A percentile compares a stretch with the other conserved stretches of the same genome.
Conservation (phyloP, 1,284 basidiomycete species). For the Erythrobasidium hasegawianum region DNA sequence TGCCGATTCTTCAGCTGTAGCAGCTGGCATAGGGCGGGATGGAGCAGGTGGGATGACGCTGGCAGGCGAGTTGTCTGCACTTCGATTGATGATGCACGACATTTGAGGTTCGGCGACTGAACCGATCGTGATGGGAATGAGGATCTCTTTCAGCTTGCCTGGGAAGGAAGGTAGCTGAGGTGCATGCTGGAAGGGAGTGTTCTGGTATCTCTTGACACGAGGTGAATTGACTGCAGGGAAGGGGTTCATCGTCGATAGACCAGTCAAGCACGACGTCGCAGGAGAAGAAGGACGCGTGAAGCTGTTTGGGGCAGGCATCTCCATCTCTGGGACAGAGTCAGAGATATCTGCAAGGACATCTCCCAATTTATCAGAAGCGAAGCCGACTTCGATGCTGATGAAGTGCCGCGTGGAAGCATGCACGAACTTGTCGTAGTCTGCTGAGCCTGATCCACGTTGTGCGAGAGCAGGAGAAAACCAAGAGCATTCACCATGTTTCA, state of each 20-base stretch:
- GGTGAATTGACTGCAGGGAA: constrained; percentile 36
- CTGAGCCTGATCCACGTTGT: constrained; percentile 39
- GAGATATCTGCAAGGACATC: constrained; percentile 39
- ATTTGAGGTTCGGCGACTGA: constrained; percentile 51
- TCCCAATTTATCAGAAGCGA: constrained; percentile 39
- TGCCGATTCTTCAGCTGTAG: constrained; percentile 52
- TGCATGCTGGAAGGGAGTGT: constrained; percentile 5
- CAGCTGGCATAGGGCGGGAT: constrained; percentile 2
- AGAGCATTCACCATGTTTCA: constrained; percentile 45
- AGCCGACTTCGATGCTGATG: constrained; percentile 46
- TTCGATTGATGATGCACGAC: constrained; percentile 34
- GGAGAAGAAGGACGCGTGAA: constrained; percentile 39
- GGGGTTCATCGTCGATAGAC: constrained; percentile 40
- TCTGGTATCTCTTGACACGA: constrained; percentile 7
- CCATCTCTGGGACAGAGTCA: constrained; percentile 39
- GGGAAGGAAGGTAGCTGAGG: constrained; percentile 42
- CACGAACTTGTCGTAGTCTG: constrained; percentile 43
- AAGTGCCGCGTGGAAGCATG: constrained; percentile 51
- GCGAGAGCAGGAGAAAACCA: constrained; percentile 47
- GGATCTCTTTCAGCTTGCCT: constrained; percentile 47
- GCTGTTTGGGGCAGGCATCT: constrained; percentile 39
- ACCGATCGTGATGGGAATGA: constrained; percentile 52
- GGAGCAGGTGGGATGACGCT: constrained; percentile 24
- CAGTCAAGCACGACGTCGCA: constrained; percentile 44
- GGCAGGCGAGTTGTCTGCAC: background rate